These are phyloP conservation scores for Globisporangium okanoganense DNA, from an alignment of 352 stramenopile genomes.

Conservation along the genomic window DNA sequence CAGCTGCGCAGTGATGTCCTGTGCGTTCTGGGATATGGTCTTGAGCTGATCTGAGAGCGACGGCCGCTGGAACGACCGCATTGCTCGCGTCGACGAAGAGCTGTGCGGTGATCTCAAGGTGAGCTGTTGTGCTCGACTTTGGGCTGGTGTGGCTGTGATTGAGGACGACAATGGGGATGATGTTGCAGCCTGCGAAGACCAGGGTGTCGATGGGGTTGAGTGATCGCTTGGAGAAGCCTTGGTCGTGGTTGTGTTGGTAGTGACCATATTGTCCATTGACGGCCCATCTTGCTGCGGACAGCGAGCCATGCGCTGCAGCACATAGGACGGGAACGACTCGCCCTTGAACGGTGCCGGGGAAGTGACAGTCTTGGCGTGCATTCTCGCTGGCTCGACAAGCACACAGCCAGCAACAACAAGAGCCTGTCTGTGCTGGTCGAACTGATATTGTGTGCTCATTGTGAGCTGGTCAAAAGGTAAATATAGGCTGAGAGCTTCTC, in stretches of 20 bases:
- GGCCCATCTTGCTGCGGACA: neutral
- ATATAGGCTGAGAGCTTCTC: no score
- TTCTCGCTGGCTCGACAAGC: neutral
- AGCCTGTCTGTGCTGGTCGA: neutral
- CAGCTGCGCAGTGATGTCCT: slow-evolving; percentile 51
- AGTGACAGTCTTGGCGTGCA: neutral
- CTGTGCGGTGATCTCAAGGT: neutral
- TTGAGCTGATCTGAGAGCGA: slow-evolving; percentile 67
- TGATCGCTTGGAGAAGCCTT: neutral
- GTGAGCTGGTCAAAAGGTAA: no score
- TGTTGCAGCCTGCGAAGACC: neutral
- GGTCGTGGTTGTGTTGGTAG: neutral
- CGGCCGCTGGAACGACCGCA: slow-evolving; percentile 21
- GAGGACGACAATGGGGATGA: neutral
- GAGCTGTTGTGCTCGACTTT: neutral
- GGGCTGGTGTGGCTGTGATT: neutral
- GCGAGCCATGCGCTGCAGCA: slow-evolving; percentile 26
- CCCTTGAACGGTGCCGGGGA: slow-evolving; percentile 47
- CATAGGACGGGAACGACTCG: slow-evolving; percentile 57
- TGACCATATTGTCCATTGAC: neutral
- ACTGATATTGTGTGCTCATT: no score
- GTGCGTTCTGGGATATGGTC: slow-evolving; percentile 41
- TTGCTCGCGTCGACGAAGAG: neutral
- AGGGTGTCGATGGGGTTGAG: neutral
- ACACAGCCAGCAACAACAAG: neutral